Conservation (phyloP, 208 protist genomes). For the Naegleria fowleri region DNA sequence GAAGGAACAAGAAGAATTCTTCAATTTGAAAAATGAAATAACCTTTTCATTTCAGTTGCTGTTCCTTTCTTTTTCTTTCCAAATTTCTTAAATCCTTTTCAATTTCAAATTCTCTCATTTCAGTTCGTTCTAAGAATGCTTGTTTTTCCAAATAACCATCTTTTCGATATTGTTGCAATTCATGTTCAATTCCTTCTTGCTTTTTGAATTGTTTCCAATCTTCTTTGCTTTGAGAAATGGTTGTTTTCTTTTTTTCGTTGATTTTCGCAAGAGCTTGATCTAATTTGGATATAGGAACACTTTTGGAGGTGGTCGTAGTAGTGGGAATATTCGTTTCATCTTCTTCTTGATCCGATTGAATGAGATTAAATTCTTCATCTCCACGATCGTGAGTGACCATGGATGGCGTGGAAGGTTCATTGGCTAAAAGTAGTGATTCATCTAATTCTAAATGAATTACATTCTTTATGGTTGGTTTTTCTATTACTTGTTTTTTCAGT, state of each 20-base stretch:
- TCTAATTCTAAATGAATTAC: background rate
- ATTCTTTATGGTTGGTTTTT: too few relatives aligned
- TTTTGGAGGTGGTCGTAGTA: too few relatives aligned
- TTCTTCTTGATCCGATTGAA: background rate
- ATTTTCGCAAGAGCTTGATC: background rate
- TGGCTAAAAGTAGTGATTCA: background rate
- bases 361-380: background rate
- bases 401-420: background rate
- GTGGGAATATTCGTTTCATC: background rate
- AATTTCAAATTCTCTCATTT: slow-evolving; percentile 8
- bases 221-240: background rate
- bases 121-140: slow-evolving; percentile 8
- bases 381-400: background rate
- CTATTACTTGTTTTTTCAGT: background rate
- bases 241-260: background rate
- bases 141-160: slow-evolving; percentile 27
- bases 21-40: background rate
- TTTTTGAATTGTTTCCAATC: slow-evolving; percentile 22
- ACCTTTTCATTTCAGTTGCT: background rate
- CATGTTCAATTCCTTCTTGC: background rate
- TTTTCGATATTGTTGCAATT: background rate
- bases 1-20: too few relatives aligned
- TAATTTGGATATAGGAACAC: background rate
- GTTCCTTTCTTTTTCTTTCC: background rate
- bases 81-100: background rate